Conservation (phyloP, 2,329 filamentous ascomycete species). For the Domatiomyces catenatus region DNA sequence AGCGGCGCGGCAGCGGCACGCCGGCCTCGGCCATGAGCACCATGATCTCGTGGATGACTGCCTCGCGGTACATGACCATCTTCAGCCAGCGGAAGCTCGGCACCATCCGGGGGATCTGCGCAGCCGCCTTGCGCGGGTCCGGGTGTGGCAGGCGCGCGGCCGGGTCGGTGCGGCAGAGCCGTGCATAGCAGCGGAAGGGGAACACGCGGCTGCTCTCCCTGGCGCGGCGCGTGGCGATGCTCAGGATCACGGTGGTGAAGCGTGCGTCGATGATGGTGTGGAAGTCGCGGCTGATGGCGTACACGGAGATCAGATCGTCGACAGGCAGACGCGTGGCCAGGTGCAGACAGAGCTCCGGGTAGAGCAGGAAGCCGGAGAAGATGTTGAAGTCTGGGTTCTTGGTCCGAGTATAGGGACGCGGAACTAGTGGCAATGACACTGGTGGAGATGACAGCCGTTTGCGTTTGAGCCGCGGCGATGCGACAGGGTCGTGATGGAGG, state of each 20-base stretch:
- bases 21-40: conserved; percentile 43
- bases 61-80: conserved; percentile 47
- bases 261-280: conserved; percentile 45
- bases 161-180: conserved; percentile 46
- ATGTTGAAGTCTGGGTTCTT: conserved; percentile 15
- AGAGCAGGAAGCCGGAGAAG: conserved; percentile 17
- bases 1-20: conserved; percentile 38
- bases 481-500: neutral
- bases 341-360: conserved; percentile 39
- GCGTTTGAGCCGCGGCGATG: conserved; percentile 6
- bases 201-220: conserved; percentile 44
- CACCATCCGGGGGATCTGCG: conserved; percentile 32
- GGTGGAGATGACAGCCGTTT: conserved; percentile 11
- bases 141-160: conserved; percentile 26
- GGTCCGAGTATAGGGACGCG: conserved; percentile 12
- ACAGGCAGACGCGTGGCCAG: conserved; percentile 41
- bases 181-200: conserved; percentile 43
- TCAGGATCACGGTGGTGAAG: conserved; percentile 42
- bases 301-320: conserved; percentile 47
- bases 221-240: conserved; percentile 39
- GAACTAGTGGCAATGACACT: conserved; percentile 10
- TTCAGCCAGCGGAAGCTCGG: conserved; percentile 53
- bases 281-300: conserved; percentile 48
- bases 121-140: conserved; percentile 23
- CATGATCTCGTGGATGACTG: conserved; percentile 46